phyloP scores from a whole-genome alignment of 176 grass and related monocot genomes.

The Triticum turgidum region DNA sequence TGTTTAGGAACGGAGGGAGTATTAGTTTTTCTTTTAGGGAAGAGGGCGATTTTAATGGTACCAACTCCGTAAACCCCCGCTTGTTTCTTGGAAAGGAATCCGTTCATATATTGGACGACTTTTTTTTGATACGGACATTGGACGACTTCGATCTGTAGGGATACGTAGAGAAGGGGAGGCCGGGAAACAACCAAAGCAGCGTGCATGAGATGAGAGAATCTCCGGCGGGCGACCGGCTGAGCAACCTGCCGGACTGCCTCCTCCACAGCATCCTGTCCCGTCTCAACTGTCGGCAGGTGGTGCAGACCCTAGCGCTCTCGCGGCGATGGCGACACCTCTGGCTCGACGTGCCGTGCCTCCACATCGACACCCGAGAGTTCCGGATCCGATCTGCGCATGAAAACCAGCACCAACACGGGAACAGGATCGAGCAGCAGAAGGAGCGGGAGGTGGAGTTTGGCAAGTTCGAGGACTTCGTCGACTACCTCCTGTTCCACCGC shows the following conservation, averaged over 20 bases:
- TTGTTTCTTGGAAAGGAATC: no score
- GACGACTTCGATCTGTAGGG: no score
- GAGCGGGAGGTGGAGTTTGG: not conserved
- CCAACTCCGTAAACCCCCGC: no score
- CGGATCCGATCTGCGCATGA: not conserved
- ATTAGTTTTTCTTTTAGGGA: no score
- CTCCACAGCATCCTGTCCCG: not conserved
- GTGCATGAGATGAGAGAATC: no score
- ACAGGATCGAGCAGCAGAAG: no score
- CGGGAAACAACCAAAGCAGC: no score
- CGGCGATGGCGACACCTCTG: not conserved
- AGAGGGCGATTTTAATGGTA: no score
- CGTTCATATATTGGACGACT: no score
- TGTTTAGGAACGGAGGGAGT: no score
- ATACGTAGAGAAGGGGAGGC: no score
- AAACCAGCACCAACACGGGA: not conserved
- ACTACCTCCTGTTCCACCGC: not conserved
- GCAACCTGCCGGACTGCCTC: not conserved
- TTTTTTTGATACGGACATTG: no score
- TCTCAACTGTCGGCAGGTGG: not conserved
- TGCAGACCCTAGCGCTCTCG: not conserved
- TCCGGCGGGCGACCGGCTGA: not conserved
- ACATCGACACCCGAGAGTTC: not conserved
- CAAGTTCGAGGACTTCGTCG: not conserved
- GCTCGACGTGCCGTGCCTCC: not conserved